A percentile compares a stretch with the other conserved stretches of the same genome.
Conservation (phyloP, 176 grass and related monocot species). For the Typha latifolia region DNA sequence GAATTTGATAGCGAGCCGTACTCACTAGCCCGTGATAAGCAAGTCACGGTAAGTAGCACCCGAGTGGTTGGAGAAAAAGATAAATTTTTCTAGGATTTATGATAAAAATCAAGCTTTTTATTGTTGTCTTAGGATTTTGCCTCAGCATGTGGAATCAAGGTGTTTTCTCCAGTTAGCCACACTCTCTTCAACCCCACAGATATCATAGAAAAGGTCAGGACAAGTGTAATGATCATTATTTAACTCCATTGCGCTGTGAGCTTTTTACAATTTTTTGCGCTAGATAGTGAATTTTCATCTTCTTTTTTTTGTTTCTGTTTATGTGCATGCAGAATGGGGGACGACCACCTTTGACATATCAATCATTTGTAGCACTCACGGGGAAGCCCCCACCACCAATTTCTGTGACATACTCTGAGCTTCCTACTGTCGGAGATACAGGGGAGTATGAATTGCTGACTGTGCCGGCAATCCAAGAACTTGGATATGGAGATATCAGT, state of each 20-base stretch:
- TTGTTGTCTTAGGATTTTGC: constrained; percentile 55
- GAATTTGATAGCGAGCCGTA: constrained; percentile 87
- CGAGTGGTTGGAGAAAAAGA: background rate
- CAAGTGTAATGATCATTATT: background rate
- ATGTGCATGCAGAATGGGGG: constrained; percentile 51
- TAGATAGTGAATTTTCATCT: background rate
- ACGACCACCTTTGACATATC: constrained; percentile 60
- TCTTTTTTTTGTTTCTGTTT: constrained; percentile 1
- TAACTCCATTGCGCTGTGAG: background rate
- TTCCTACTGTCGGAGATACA: constrained; percentile 59
- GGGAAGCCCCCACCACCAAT: constrained; percentile 40
- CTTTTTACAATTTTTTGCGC: background rate
- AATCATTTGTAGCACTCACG: constrained; percentile 49
- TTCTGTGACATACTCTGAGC: constrained; percentile 42
- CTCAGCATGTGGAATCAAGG: constrained; percentile 39
- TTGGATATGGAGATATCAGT: constrained; percentile 74
- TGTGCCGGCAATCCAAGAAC: constrained; percentile 57
- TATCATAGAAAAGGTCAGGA: constrained; percentile 58
- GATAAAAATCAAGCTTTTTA: background rate
- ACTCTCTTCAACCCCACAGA: constrained; percentile 63
- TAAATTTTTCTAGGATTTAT: background rate
- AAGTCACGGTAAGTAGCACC: constrained; percentile 43
- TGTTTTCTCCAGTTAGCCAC: constrained; percentile 67
- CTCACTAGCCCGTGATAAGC: constrained; percentile 45
- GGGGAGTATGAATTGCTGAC: constrained; percentile 40